Base-by-base conservation (phyloP, 257 asterid species). In the Solanum commersonii region DNA sequence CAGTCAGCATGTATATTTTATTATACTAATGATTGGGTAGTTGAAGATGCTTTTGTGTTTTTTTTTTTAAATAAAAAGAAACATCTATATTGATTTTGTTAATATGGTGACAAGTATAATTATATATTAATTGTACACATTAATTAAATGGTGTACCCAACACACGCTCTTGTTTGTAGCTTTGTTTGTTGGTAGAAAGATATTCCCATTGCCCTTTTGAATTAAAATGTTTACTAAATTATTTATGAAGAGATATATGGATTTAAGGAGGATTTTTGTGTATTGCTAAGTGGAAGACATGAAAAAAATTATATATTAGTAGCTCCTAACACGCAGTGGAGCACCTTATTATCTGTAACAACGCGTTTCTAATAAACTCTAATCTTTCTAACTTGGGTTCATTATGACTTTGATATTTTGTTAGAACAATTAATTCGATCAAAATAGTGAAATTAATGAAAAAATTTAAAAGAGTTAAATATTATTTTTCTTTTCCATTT, bases 1-100 rank as follows among this genome's bases (percentile, higher is more conserved):
- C 38, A 81, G 42, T 46, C 37, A 40, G 84, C 84, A 84, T 33
- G 86, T 79, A 84, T 38, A 88, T 88, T 77, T 82, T 84, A 46
- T 33, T 78, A 60, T 14, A 22, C 81, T 73, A 91, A 93, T 93
- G 90, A 91, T 92, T 93, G 92, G 90, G 91, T 90, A 60, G 95
- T 90, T 92, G 86, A 92, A 89, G 93, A 90, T 88, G 92, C 91
- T 90, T 84, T 81, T 49, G 70, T 5, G 68, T 81, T 81, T 27
- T 81, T 20, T 16, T 2, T 5, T 6, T 12, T 12, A 4, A 81
- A 31, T 11, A 78, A 13, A 25, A 78, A 10, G 11, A 49, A 46
- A 49, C 85, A 44, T 83, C 83, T 87, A 44, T 78, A 37, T 85
- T 83, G 87, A 74, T 82, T 83, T 46, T 86, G 70, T 81, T 81